Evolutionary conservation across 257 asterid species (phyloP).

Genomic region (Osmanthus fragrans): DNA sequence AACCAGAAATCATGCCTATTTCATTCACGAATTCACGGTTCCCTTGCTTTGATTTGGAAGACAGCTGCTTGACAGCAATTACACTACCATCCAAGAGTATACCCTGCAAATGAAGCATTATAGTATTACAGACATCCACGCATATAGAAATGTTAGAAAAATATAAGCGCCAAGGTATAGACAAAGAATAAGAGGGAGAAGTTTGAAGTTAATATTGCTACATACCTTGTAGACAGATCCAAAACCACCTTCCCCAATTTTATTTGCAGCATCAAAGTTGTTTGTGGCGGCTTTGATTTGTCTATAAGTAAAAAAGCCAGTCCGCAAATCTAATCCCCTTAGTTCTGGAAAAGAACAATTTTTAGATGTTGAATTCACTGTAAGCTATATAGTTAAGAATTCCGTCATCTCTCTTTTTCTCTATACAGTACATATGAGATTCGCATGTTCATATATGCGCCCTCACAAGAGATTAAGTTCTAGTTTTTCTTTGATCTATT

Average conservation of each 20-base stretch:
- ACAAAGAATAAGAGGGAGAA: background rate
- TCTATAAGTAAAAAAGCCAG: constrained; percentile 45
- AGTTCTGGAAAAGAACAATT: constrained; percentile 38
- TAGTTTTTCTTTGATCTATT: too few species aligned
- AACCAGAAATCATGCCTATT: constrained; percentile 23
- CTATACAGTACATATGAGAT: too few species aligned
- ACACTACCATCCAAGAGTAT: constrained; percentile 12
- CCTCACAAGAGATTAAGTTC: too few species aligned
- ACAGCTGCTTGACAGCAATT: constrained; percentile 26
- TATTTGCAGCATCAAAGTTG: background rate
- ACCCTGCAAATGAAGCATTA: constrained; percentile 12
- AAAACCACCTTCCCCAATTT: background rate
- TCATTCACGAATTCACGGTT: constrained; percentile 27
- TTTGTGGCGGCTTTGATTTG: background rate
- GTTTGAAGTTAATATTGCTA: background rate
- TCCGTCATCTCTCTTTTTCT: too few species aligned
- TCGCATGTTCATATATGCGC: too few species aligned
- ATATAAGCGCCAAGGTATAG: background rate
- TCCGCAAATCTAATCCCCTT: constrained; percentile 52
- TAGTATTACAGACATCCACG: background rate
- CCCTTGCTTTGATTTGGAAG: constrained; percentile 27
- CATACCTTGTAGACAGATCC: background rate
- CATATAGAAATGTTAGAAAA: background rate
- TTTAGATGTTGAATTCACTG: background rate
- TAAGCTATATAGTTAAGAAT: background rate